Percentiles rank a stretch among this genome's conserved stretches.
phyloP scores from a whole-genome alignment of 805 yeast species.

The Nakazawaea ishiwadae region DNA sequence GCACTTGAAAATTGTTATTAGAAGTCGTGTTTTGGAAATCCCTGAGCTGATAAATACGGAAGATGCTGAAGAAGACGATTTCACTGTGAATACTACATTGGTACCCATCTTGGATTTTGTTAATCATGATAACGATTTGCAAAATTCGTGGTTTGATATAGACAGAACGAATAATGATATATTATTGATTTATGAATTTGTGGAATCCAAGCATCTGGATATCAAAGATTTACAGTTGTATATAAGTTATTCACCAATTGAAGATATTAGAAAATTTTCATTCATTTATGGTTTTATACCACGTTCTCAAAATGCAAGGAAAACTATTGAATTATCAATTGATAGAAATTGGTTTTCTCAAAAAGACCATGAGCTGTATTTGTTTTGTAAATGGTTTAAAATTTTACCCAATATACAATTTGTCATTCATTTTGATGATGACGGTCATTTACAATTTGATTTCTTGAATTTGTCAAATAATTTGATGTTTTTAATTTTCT shows the following conservation, averaged over 20 bases:
- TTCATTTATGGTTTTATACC: constrained; percentile 46
- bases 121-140: constrained; percentile 44
- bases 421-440: constrained; percentile 20
- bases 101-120: constrained; percentile 69
- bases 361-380: too few relatives aligned
- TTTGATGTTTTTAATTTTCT: constrained; percentile 28
- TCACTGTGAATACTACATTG: constrained; percentile 45
- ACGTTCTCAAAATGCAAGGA: constrained; percentile 15
- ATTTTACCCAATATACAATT: constrained; percentile 38
- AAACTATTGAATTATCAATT: constrained; percentile 31
- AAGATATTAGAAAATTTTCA: constrained; percentile 35
- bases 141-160: constrained; percentile 59
- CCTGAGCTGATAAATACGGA: constrained; percentile 33
- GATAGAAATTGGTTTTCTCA: too few relatives aligned
- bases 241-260: constrained; percentile 39
- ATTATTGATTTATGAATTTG: constrained; percentile 28
- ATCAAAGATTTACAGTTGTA: constrained; percentile 29
- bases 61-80: constrained; percentile 29
- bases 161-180: constrained; percentile 41
- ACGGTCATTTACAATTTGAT: constrained; percentile 16
- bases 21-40: constrained; percentile 61
- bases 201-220: too few relatives aligned
- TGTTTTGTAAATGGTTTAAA: constrained; percentile 29
- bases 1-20: constrained; percentile 32
- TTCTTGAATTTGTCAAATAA: constrained; percentile 26